Evolutionary conservation across 2,329 filamentous ascomycete species (phyloP), one percentile per base, ranked within the genome.

Genomic region (Ceratocystis harringtonii): DNA sequence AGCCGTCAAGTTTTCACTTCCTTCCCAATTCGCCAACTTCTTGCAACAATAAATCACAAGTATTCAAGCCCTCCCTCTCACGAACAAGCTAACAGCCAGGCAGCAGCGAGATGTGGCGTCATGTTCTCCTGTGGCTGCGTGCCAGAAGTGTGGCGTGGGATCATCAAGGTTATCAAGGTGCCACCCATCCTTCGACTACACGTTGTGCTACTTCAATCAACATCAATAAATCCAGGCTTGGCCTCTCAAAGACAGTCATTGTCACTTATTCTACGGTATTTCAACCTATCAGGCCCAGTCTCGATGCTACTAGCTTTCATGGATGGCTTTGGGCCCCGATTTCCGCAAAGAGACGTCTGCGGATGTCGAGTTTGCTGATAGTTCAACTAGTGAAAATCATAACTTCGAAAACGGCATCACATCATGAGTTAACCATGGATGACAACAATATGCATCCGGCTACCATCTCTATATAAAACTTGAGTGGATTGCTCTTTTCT

Each of bases 121-220:
- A 12, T n/a, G 28, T 2, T 25, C 8, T 57, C 6, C 12, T 32
- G 52, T 30, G 52, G 52, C 52, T 57, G 52, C 6, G 1, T 25
- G 17, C 22, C 22, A 15, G 17, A 30, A 17, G 25, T 57, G 52
- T 57, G 52, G 52, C 52, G 52, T 28, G 30, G 25, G 52, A 30
- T 57, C 52, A 57, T 57, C 52, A 57, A 57, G 22, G 52, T 57
- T 57, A 52, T 52, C 48, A 52, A 22, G 52, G 48, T 52, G 3
- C 12, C 22, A 12, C 22, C 52, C 25, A 15, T 57, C 8, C 25
- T 32, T 28, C 52, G 6, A 15, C 52, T 4, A 41, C 52, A 12
- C 30, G 28, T 32, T 57, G 52, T 57, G 28, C 17, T 30, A 30
- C 52, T 32, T 17, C 25, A 57, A 17, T 5, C 28, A 15, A 57